Evolutionary conservation across 192 early-diverging fungal species (phyloP).

Genomic region (Dissophora ornata): DNA sequence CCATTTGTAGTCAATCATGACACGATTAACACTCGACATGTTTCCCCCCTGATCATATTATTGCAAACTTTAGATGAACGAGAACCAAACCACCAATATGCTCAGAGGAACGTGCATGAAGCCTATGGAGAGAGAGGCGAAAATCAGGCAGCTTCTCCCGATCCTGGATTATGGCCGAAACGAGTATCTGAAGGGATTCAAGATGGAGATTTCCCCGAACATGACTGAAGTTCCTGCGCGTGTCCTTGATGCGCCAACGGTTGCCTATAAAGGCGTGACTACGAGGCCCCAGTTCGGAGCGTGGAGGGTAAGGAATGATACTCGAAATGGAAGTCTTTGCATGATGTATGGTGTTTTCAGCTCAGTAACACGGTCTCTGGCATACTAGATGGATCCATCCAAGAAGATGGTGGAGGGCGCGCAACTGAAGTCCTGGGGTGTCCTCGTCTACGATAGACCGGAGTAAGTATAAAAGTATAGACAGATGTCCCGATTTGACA

Average conservation of each 20-base stretch:
- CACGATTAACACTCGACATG: too few relatives aligned
- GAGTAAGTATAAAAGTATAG: slow-evolving; percentile 27
- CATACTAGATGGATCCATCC: slow-evolving; percentile 72
- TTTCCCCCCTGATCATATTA: too few relatives aligned
- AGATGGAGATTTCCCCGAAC: slow-evolving; percentile 65
- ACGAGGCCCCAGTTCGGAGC: neutral
- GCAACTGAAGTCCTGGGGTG: slow-evolving; percentile 72
- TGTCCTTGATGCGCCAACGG: slow-evolving; percentile 74
- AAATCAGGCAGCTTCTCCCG: slow-evolving; percentile 67
- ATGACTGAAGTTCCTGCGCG: slow-evolving; percentile 78
- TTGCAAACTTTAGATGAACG: slow-evolving; percentile 89
- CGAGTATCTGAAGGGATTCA: slow-evolving; percentile 74
- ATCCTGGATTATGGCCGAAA: slow-evolving; percentile 67
- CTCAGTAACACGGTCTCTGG: neutral
- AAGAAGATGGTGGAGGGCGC: slow-evolving; percentile 75
- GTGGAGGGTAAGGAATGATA: too few relatives aligned
- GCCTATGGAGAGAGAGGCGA: slow-evolving; percentile 71
- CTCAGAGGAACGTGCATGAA: slow-evolving; percentile 86
- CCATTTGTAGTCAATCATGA: too few relatives aligned
- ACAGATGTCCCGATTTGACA: too few relatives aligned
- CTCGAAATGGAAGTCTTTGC: too few relatives aligned
- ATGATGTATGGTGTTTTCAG: too few relatives aligned
- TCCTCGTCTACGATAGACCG: slow-evolving; percentile 73
- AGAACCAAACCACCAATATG: slow-evolving; percentile 91
- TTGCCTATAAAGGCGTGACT: slow-evolving; percentile 64